Evolutionary conservation across 768 basidiomycete genomes (phyloP).

Genomic region (Termitomyces bulborhizus): DNA sequence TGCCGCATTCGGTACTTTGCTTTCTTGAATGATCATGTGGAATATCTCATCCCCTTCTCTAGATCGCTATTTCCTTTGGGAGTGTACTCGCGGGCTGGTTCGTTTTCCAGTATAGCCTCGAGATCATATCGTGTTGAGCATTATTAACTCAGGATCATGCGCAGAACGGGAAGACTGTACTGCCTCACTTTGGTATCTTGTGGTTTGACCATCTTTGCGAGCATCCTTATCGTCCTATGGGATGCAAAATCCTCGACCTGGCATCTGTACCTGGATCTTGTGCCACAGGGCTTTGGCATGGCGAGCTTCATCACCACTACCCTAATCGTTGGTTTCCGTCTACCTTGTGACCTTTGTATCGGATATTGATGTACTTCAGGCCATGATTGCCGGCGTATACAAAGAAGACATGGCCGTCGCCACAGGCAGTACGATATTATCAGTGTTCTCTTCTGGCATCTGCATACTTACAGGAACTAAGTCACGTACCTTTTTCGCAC

Average conservation of each 20-base stretch:
- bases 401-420: constrained; percentile 84
- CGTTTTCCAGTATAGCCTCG: constrained; percentile 17
- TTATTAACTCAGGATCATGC: constrained; percentile 60
- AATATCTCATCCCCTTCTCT: constrained; percentile 13
- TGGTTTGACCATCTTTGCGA: constrained; percentile 53
- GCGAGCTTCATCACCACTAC: constrained; percentile 83
- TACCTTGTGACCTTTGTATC: constrained; percentile 5
- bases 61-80: constrained; percentile 79
- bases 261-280: constrained; percentile 72
- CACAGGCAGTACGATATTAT: constrained; percentile 71
- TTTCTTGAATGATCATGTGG: constrained; percentile 10
- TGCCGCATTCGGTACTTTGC: constrained; percentile 78
- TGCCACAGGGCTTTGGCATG: constrained; percentile 82
- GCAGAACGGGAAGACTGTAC: constrained; percentile 82
- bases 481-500: constrained; percentile 93
- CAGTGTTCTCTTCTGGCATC: constrained; percentile 9
- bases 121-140: constrained; percentile 8
- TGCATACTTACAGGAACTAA: constrained; percentile 21
- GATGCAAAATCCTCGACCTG: constrained; percentile 48
- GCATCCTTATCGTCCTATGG: constrained; percentile 61
- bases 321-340: constrained; percentile 55
- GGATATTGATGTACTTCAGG: constrained; percentile 36
- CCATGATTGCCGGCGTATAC: constrained; percentile 78
- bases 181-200: constrained; percentile 63
- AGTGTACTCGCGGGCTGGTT: constrained; percentile 87